A percentile compares a stretch with the other conserved stretches of the same genome.
These are phyloP conservation scores for Acanthamoeba culbertsoni DNA, from an alignment of 208 protist species.

Conservation along the genomic window DNA sequence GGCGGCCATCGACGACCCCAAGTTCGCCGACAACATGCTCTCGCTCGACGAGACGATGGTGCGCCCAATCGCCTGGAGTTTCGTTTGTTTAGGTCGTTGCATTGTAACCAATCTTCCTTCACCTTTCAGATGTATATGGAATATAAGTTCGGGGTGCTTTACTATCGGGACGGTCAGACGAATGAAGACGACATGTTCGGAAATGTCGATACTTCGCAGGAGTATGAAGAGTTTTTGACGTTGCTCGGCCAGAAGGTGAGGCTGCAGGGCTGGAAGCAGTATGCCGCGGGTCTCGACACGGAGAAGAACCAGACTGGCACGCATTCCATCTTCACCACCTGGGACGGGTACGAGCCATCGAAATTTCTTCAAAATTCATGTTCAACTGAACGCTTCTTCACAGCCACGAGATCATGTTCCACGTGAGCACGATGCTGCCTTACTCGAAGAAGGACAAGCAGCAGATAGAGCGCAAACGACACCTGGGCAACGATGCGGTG, in stretches of 20 bases:
- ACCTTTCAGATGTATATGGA: constrained; percentile 63
- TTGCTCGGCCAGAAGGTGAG: constrained; percentile 63
- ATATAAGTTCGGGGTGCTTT: constrained; percentile 76
- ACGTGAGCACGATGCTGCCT: constrained; percentile 75
- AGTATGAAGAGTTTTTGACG: constrained; percentile 69
- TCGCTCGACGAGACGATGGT: not conserved
- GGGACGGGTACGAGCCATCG: not conserved
- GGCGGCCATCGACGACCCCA: not conserved
- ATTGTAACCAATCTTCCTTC: not conserved
- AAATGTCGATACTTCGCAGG: constrained; percentile 51
- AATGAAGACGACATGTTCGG: constrained; percentile 71
- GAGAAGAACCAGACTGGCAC: constrained; percentile 63
- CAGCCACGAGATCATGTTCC: constrained; percentile 68
- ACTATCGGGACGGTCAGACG: constrained; percentile 61
- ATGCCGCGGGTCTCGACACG: constrained; percentile 60
- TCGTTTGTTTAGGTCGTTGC: not conserved
- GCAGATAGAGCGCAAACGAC: constrained; percentile 74
- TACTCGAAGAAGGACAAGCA: constrained; percentile 74
- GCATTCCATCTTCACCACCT: constrained; percentile 65
- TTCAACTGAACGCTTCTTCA: not conserved
- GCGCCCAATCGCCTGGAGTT: not conserved
- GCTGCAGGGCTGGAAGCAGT: constrained; percentile 55
- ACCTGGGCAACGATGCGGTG: constrained; percentile 74
- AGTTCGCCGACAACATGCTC: constrained; percentile 30
- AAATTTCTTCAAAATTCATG: not conserved